Base-by-base conservation (phyloP, 2,329 filamentous ascomycete genomes). In the Camillea tinctor region DNA sequence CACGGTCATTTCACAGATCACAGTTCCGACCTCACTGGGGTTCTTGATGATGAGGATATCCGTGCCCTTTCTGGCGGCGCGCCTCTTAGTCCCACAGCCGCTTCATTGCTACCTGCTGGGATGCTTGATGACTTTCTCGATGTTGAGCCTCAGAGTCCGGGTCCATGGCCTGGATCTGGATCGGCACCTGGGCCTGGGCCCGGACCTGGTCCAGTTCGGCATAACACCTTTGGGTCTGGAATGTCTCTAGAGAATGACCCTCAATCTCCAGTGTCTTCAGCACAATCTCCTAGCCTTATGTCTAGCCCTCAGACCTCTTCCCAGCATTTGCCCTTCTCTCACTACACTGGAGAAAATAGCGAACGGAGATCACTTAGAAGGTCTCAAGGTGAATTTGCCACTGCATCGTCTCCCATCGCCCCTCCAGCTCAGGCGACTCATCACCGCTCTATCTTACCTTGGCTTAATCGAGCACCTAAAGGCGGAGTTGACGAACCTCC, bases 51-150 rank as follows among this genome's bases (percentile, higher is more conserved):
- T 30, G 82, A 85, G 1, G 87, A 89, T 19, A 76, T 88, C 4
- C 84, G 85, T 60, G 80, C 80, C 19, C 72, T 89, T 40, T 86
- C 82, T 2, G 83, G 81, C 19, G 87, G 85, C 24, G 90, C 89
- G 1, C 89, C 89, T 1, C 84, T 94, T 72, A 93, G 90, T 68
- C 91, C 91, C 1, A 90, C 89, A 3, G 91, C 91, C 1, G 87
- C 89, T 24, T 84, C 88, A 17, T 79, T 94, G 3, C 77, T 96
- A 17, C 91, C 91, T 0, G 90, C 90, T 5, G 80, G 78, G n/a
- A 83, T 84, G 61, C 78, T 85, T 62, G 86, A 89, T 55, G 88
- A 90, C 65, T 60, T 72, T 40, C 78, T 88, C 51, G 87, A 88
- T 53, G 81, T 88, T 48, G 87, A 88, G 17, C 77, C 80, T n/a